These are phyloP conservation scores for Tripterygium wilfordii DNA, from an alignment of 177 flowering plant genomes.

Conservation along the genomic window DNA sequence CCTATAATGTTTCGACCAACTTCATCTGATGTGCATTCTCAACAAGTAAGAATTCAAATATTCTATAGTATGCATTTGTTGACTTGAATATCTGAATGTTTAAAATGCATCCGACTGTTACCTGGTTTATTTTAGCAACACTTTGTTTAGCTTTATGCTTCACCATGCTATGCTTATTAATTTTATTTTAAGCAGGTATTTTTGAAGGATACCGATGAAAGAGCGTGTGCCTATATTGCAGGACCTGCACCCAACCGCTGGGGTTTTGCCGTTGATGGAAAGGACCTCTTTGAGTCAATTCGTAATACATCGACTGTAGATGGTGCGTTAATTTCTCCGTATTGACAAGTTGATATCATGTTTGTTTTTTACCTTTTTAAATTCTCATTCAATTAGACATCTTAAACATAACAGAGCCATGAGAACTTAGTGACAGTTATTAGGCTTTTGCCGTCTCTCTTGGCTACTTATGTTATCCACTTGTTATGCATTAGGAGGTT, in stretches of 20 bases:
- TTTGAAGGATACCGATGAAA: constrained; percentile 98
- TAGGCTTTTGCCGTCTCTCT: too few species aligned
- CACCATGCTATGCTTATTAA: neutral
- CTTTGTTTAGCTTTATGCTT: neutral
- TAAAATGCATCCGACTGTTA: too few species aligned
- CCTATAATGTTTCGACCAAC: constrained; percentile 71
- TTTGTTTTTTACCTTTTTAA: neutral
- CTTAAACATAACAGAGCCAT: too few species aligned
- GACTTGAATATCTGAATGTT: too few species aligned
- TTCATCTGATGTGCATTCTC: constrained; percentile 73
- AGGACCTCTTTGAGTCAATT: constrained; percentile 59
- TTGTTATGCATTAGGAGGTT: too few species aligned
- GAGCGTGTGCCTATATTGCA: constrained; percentile 99
- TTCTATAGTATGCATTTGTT: too few species aligned
- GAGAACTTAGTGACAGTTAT: too few species aligned
- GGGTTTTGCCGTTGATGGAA: constrained; percentile 82
- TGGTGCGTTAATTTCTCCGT: constrained; percentile 31
- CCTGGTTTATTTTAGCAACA: too few species aligned
- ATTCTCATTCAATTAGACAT: too few species aligned
- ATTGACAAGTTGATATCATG: neutral
- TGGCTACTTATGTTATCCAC: too few species aligned
- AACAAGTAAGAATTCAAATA: constrained; percentile 95
- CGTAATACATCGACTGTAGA: constrained; percentile 13
- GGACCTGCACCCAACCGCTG: constrained; percentile 99
- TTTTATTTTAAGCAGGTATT: constrained; percentile 57